Evolutionary conservation across 441 rosid species (phyloP), one percentile per base, ranked within the genome.

Genomic region (Daphne laureola): DNA sequence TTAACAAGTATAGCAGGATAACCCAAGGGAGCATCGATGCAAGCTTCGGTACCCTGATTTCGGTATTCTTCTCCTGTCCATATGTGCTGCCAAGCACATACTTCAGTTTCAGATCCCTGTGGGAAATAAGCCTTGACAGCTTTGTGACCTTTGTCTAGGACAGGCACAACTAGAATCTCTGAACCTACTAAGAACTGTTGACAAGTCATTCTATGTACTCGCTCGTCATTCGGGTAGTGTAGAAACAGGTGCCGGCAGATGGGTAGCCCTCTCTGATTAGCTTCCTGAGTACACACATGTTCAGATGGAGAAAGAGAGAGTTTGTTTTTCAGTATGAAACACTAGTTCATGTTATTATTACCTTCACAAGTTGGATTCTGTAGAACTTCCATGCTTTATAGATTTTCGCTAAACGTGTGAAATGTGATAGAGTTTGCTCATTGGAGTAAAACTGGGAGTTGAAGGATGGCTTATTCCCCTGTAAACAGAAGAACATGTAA

Each of bases 381-480:
- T 81, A 84, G 69, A 78, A 84, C 59, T 77, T 81, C 91, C 91
- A 84, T 35, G 86, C 87, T 58, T 50, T 72, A 59, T 81, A 81
- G 51, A 84, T 65, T 64, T 84, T 81, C 48, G 87, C 87, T 59
- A 81, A 79, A 16, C 76, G 76, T 36, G 83, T 81, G 67, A 84
- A 84, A 65, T 81, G 87, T 1, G 75, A 75, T 14, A 81, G 62
- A 5, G 82, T 81, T 49, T 41, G 59, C 40, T 75, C 61, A 54
- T 76, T 83, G 0, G 87, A 80, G 77, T 83, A 83, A 72, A 80
- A 80, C 52, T 80, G 91, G 57, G 57, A 69, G 68, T 83, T 83
- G 75, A 75, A 59, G 51, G 80, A 71, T 45, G 87, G 91, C 57
- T 81, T 80, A 63, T 78, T 83, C 57, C 91, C 91, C 87, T 83